Evolutionary conservation across 768 basidiomycete species (phyloP).

Genomic region (Rhizopogon vesiculosus): DNA sequence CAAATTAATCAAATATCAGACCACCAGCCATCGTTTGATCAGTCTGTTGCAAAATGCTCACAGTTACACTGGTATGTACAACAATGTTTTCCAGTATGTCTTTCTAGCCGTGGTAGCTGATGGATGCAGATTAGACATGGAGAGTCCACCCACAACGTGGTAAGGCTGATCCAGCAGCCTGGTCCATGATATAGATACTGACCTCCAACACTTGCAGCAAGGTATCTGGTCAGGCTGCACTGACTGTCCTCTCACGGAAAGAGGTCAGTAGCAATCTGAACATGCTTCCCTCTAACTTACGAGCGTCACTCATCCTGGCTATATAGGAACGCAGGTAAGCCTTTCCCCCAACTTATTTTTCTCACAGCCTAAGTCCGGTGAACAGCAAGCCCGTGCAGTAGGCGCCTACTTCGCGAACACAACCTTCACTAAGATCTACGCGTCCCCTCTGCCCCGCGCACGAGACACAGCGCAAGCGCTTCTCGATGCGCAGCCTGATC

Average conservation of each 20-base stretch:
- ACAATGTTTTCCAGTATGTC: neutral
- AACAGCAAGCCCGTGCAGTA: constrained; percentile 63
- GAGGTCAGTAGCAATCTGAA: neutral
- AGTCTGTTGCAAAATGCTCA: neutral
- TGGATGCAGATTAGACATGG: constrained; percentile 61
- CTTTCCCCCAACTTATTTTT: neutral
- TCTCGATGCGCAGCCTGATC: constrained; percentile 39
- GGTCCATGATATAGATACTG: neutral
- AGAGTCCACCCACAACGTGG: constrained; percentile 74
- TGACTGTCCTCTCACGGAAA: neutral
- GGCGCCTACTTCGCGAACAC: constrained; percentile 47
- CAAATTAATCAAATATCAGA: neutral
- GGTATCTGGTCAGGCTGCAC: neutral
- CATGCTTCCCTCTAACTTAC: no score
- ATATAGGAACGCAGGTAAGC: neutral
- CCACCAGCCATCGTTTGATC: neutral
- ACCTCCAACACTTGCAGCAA: neutral
- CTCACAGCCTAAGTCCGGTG: neutral
- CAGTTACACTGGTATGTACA: neutral
- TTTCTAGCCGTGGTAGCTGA: neutral
- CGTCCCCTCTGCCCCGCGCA: constrained; percentile 66
- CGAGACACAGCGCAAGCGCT: constrained; percentile 57
- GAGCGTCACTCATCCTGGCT: neutral
- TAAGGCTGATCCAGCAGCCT: constrained; percentile 24
- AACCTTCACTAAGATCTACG: constrained; percentile 53